Base-by-base conservation (phyloP, 768 basidiomycete genomes). In the Phylloporus sp. region DNA sequence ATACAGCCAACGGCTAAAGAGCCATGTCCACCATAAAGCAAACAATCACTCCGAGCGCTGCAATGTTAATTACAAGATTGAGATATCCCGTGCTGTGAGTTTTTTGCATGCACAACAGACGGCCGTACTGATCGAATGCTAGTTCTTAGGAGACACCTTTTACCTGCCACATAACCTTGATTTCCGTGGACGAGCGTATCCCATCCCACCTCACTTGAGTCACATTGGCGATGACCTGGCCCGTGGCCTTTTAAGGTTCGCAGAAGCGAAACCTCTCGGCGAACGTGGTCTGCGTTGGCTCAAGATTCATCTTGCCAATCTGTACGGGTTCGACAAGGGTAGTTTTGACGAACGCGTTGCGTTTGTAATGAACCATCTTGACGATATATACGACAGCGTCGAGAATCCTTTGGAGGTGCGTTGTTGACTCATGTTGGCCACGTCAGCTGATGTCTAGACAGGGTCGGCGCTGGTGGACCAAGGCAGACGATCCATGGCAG, bases 401-500 rank as follows among this genome's bases (percentile, higher is more conserved):
- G 79, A 81, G 54, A 79, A 86, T 15, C 95, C 97, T 18, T 70
- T 97, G 22, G 79, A 80, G 12, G 90, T 88, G 36, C 53, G 80
- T 70, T 9, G 23, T 47, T 49, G 10, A 27, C n/a, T 53, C 16
- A n/a, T 39, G 36, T 8, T 26, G 11, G 42, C n/a, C 35, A 13
- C 51, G 38, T 28, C 43, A 35, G 27, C 43, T 60, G 31, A 58
- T 32, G 41, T 38, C 5, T 36, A 15, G 22, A 10, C 51, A 89
- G 85, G 93, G 89, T 22, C 65, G 71, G 6, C 75, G 80, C 45
- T 98, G 95, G 95, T 99, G 95, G 95, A 69, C 78, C 38, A 73
- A 81, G 50, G 94, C 93, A 0, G 94, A 95, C 64, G 94, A 98
- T 63, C 95, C 95, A 8, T 98, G 95, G 95, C 95, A 98, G 68